These are phyloP conservation scores for Entomortierella lignicola DNA, from an alignment of 192 early-diverging fungal genomes.

Conservation along the genomic window DNA sequence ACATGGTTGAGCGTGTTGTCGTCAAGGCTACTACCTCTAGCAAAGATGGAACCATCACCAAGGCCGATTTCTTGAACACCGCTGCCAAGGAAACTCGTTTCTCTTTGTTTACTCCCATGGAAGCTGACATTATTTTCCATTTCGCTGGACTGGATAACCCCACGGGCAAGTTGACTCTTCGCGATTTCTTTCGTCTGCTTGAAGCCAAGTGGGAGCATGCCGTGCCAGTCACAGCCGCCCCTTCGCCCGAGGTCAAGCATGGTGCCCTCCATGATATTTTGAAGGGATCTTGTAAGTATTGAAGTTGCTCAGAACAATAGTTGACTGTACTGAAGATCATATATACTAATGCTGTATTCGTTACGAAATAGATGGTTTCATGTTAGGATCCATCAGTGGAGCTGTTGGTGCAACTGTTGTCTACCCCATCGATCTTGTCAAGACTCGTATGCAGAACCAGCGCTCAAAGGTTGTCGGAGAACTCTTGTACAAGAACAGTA, in stretches of 20 bases:
- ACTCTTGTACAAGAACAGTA: constrained; percentile 92
- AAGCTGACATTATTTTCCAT: constrained; percentile 78
- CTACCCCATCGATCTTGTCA: constrained; percentile 98
- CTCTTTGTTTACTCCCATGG: constrained; percentile 77
- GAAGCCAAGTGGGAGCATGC: constrained; percentile 65
- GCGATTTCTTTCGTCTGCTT: constrained; percentile 65
- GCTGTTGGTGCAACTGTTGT: constrained; percentile 94
- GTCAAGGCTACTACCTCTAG: constrained; percentile 60
- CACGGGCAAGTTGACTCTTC: constrained; percentile 57
- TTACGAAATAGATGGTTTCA: constrained; percentile 47
- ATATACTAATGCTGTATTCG: background rate
- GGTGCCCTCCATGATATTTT: constrained; percentile 37
- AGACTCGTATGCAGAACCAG: constrained; percentile 99
- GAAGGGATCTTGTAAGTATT: constrained; percentile 48
- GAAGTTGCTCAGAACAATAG: too few species aligned
- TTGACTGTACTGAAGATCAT: background rate
- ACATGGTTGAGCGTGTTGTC: constrained; percentile 75
- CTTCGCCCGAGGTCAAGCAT: constrained; percentile 33
- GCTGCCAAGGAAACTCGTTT: constrained; percentile 68
- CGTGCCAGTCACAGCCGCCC: constrained; percentile 11
- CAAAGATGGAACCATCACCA: constrained; percentile 67
- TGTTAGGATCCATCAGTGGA: constrained; percentile 93
- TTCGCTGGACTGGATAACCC: constrained; percentile 68
- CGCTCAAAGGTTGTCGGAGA: constrained; percentile 90
- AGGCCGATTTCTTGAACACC: constrained; percentile 69